These are phyloP conservation scores for Thermochaetoides dissita DNA, from an alignment of 2,329 filamentous ascomycete species.

Conservation along the genomic window DNA sequence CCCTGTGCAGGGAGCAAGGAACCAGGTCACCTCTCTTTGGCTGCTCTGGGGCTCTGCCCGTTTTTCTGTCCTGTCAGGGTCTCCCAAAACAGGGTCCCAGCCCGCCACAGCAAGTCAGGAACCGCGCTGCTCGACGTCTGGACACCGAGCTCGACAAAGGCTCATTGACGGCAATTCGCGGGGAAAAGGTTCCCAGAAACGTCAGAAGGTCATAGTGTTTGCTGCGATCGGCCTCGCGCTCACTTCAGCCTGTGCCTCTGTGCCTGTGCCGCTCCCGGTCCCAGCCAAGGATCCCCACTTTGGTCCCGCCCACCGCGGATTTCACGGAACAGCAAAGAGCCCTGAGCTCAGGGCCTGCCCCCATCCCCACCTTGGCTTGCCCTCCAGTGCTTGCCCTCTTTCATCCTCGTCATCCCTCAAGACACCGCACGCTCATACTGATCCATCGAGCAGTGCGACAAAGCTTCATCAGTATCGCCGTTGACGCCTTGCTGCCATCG, in stretches of 20 bases:
- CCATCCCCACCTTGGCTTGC: neutral
- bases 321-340: too few species aligned
- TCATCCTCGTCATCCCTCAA: neutral
- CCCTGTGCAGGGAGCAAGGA: too few species aligned
- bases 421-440: neutral
- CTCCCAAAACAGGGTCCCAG: too few species aligned
- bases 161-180: neutral
- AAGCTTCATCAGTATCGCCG: neutral
- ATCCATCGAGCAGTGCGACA: neutral
- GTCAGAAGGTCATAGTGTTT: conserved; percentile 3
- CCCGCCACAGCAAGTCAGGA: too few species aligned
- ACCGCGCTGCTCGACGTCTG: too few species aligned
- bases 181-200: neutral
- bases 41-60: too few species aligned
- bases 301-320: conserved; percentile 1
- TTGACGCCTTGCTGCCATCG: neutral
- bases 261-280: conserved; percentile 4
- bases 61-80: too few species aligned
- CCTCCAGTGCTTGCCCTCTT: neutral
- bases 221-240: conserved; percentile 12
- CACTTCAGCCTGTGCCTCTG: conserved; percentile 16
- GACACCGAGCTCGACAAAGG: too few species aligned
- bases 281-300: conserved; percentile 10
- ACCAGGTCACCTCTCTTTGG: too few species aligned
- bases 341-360: neutral